Conservation (phyloP, 345 rosid genomes). For the Streptanthus diversifolius region DNA sequence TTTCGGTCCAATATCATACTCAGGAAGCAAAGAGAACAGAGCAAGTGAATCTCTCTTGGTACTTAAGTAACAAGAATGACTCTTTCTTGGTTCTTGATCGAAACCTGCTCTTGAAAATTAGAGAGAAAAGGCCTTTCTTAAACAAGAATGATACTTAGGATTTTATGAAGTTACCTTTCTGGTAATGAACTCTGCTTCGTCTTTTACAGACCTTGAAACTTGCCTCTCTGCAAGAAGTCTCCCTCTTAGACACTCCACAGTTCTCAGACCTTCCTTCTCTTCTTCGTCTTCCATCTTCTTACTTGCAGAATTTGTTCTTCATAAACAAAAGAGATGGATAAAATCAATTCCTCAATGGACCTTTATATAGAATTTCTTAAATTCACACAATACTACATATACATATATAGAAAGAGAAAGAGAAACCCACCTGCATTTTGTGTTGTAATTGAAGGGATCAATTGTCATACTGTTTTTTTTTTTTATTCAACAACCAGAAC, state of each 20-base stretch:
- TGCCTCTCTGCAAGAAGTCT: conserved; percentile 87
- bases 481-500: conserved; percentile 16
- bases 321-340: neutral
- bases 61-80: neutral
- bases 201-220: conserved; percentile 64
- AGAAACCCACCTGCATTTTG: conserved; percentile 37
- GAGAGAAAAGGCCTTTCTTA: neutral
- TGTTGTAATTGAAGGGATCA: conserved; percentile 31
- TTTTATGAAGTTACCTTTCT: conserved; percentile 44
- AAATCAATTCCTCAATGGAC: neutral
- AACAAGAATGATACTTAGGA: neutral
- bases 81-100: conserved; percentile 10
- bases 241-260: conserved; percentile 77
- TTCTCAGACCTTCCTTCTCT: conserved; percentile 42
- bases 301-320: conserved; percentile 36
- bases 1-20: neutral
- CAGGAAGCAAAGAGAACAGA: neutral
- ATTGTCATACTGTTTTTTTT: conserved; percentile 35
- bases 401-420: neutral
- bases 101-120: neutral
- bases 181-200: conserved; percentile 58
- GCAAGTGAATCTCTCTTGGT: neutral
- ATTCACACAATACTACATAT: neutral
- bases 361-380: conserved; percentile 1
- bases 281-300: conserved; percentile 47